phyloP scores from a whole-genome alignment of 805 yeast species.

The Monosporozyma unispora region DNA sequence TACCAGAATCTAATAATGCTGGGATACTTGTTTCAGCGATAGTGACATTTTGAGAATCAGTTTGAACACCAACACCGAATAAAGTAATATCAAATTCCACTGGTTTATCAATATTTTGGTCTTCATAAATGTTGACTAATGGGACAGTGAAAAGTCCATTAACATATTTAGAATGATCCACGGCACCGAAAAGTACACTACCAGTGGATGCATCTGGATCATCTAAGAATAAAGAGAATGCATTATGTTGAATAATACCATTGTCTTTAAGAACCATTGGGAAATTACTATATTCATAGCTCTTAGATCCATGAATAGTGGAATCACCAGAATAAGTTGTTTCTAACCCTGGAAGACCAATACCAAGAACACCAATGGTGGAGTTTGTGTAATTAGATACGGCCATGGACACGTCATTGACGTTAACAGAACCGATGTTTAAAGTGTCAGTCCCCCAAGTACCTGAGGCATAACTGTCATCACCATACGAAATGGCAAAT shows the following conservation, averaged over 20 bases:
- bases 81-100: conserved; percentile 28
- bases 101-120: conserved; percentile 10
- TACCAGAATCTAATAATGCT: conserved; percentile 38
- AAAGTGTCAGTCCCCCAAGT: conserved; percentile 37
- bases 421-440: conserved; percentile 45
- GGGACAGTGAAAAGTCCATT: conserved; percentile 30
- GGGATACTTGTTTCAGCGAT: conserved; percentile 22
- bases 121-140: conserved; percentile 14
- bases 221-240: conserved; percentile 40
- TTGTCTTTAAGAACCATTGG: conserved; percentile 12
- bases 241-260: conserved; percentile 36
- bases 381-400: conserved; percentile 28
- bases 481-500: conserved; percentile 43
- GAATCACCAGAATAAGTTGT: conserved; percentile 36
- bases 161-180: conserved; percentile 32
- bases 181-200: conserved; percentile 34
- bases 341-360: conserved; percentile 52
- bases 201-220: conserved; percentile 35
- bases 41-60: conserved; percentile 16
- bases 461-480: conserved; percentile 41
- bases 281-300: conserved; percentile 10
- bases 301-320: not conserved
- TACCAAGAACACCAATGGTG: conserved; percentile 40
- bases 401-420: conserved; percentile 24
- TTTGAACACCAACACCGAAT: conserved; percentile 24